phyloP scores from a whole-genome alignment of 306 rosid species.

The Rosa rugosa region DNA sequence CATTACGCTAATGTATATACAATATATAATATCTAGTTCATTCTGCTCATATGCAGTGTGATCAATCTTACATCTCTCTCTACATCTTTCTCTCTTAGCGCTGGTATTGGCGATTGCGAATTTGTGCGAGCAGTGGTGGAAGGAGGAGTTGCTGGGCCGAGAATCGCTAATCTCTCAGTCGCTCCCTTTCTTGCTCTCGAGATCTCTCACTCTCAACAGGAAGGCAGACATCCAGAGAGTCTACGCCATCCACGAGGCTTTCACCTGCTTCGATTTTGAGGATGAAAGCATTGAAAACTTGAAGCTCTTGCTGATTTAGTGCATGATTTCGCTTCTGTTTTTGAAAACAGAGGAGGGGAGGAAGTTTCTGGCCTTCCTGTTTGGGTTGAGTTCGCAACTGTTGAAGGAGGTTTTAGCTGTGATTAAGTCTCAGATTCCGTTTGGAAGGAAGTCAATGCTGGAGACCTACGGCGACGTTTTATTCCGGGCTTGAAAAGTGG shows the following conservation, averaged over 20 bases:
- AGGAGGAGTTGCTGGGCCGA: no score
- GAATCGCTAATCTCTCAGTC: no score
- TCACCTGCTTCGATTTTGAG: constrained; percentile 66
- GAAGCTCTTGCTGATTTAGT: constrained; percentile 61
- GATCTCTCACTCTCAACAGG: constrained; percentile 62
- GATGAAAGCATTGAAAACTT: constrained; percentile 83
- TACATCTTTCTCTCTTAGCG: neutral
- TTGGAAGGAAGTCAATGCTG: constrained; percentile 83
- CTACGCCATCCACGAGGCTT: constrained; percentile 69
- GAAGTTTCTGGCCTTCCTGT: constrained; percentile 62
- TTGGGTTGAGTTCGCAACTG: constrained; percentile 65
- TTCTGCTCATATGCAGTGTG: no score
- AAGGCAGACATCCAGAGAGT: constrained; percentile 83
- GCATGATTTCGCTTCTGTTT: constrained; percentile 72
- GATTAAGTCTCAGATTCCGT: constrained; percentile 81
- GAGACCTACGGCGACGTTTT: constrained; percentile 79
- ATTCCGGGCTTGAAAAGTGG: constrained; percentile 82
- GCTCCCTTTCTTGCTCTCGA: constrained; percentile 55
- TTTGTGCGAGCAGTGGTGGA: constrained; percentile 39
- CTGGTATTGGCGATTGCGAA: constrained; percentile 47
- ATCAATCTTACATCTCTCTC: no score
- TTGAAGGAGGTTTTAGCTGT: constrained; percentile 74
- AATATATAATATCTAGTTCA: no score
- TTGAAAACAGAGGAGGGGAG: constrained; percentile 81
- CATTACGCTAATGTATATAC: no score